Percentiles rank a stretch among this genome's conserved stretches.
Evolutionary conservation across 345 rosid genomes (phyloP).

Genomic region (Raphanus raphanistrum): DNA sequence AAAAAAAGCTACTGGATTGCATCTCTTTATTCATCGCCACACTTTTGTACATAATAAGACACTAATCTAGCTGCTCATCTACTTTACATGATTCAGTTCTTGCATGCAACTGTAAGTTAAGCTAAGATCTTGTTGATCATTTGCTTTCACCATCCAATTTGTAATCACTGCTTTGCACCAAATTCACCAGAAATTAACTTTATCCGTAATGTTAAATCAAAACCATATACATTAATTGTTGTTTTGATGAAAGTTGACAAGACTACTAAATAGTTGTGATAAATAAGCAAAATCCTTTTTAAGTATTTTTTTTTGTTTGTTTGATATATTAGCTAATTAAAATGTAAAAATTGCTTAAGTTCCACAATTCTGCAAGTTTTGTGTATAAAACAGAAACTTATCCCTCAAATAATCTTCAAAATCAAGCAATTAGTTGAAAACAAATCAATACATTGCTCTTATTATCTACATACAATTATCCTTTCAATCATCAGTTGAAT

Average conservation of each 20-base stretch:
- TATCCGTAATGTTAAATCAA: conserved; percentile 12
- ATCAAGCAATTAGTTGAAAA: conserved; percentile 40
- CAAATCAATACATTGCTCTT: too few relatives aligned
- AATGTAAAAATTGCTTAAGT: neutral
- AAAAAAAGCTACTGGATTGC: conserved; percentile 1
- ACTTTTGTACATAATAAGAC: conserved; percentile 31
- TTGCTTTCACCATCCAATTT: conserved; percentile 17
- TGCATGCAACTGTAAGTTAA: conserved; percentile 10
- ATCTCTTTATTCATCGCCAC: conserved; percentile 5
- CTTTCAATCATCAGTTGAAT: too few relatives aligned
- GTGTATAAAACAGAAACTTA: conserved; percentile 19
- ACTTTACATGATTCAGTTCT: conserved; percentile 18
- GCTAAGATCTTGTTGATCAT: neutral
- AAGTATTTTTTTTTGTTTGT: neutral
- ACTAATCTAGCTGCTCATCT: conserved; percentile 23
- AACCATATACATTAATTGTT: conserved; percentile 33
- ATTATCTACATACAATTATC: too few relatives aligned
- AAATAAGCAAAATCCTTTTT: conserved; percentile 21
- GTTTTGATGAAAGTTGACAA: conserved; percentile 28
- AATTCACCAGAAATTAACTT: conserved; percentile 24
- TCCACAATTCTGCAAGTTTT: conserved; percentile 24
- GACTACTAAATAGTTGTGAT: conserved; percentile 35
- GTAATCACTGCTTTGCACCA: conserved; percentile 16
- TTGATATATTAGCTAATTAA: neutral
- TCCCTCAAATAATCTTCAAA: conserved; percentile 33